Conservation (phyloP, 75 land plant genomes). For the Pinus tabuliformis region DNA sequence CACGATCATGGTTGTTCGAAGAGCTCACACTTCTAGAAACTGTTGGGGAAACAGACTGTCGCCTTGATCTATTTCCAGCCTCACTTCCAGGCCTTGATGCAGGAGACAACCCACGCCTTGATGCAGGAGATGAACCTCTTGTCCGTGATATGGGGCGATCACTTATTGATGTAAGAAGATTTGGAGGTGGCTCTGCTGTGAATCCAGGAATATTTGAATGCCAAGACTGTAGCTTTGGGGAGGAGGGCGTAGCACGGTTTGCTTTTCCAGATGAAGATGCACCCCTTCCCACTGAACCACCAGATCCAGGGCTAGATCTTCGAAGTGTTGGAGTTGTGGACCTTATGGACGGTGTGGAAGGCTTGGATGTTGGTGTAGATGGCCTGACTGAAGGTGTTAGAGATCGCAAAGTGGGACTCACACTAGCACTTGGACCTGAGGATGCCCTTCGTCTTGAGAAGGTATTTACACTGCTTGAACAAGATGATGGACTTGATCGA, state of each 20-base stretch:
- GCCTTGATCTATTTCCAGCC: slow-evolving; percentile 14
- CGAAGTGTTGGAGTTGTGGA: slow-evolving; percentile 72
- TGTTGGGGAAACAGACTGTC: slow-evolving; percentile 63
- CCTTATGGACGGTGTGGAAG: slow-evolving; percentile 40
- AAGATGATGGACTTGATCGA: slow-evolving; percentile 49
- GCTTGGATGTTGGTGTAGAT: slow-evolving; percentile 56
- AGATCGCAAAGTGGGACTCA: slow-evolving; percentile 34
- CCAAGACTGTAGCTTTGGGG: slow-evolving; percentile 77
- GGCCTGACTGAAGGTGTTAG: slow-evolving; percentile 50
- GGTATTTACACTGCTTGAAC: slow-evolving; percentile 16
- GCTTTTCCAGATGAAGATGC: slow-evolving; percentile 42
- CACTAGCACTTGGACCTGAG: slow-evolving; percentile 46
- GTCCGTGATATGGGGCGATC: slow-evolving; percentile 55
- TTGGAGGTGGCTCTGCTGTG: slow-evolving; percentile 77
- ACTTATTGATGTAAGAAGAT: slow-evolving; percentile 74
- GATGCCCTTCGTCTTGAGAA: slow-evolving; percentile 45
- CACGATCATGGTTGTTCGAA: slow-evolving; percentile 50
- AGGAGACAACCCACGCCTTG: slow-evolving; percentile 22
- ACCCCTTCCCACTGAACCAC: slow-evolving; percentile 22
- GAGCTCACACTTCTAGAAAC: slow-evolving; percentile 68
- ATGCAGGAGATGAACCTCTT: slow-evolving; percentile 39
- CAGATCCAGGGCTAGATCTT: slow-evolving; percentile 45
- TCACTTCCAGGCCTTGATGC: slow-evolving; percentile 53
- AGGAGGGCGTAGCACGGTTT: slow-evolving; percentile 61
- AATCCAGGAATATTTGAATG: slow-evolving; percentile 64